Evolutionary conservation across 306 rosid genomes (phyloP), one percentile per base, ranked within the genome.

Genomic region (Myrica gale): DNA sequence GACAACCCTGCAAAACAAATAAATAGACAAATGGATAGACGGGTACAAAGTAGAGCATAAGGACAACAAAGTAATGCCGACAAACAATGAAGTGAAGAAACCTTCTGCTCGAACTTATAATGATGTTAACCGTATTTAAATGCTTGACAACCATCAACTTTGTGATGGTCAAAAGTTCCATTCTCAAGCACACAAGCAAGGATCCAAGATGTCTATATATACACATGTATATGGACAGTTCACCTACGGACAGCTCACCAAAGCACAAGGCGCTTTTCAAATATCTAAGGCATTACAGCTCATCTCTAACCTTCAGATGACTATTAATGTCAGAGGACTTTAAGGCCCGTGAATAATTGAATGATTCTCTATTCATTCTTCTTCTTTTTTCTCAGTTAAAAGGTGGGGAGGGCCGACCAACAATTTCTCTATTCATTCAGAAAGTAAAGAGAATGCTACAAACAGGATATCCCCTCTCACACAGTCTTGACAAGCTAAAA

Each of bases 1-100:
- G 79, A 26, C 69, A 85, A 73, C 91, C 93, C 97, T 95, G 90
- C 78, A 88, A 83, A 74, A 76, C 37, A 32, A 32, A 32, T 32
- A 2, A 32, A 32, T 43, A 7, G 69, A 43, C 7, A 41, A 65
- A 62, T 32, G 43, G 10, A 15, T 37, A 39, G 68, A n/a, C 72
- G 72, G 58, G 68, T 41, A 67, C 76, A 74, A 10, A 75, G 74
- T 17, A 47, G 42, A 82, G 65, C 61, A 81, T 56, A 46, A 17
- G 44, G 21, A 65, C 78, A 42, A 56, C 15, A 57, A 45, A 68
- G 16, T 46, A 39, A 69, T 53, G 46, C 69, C 7, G 23, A 65
- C 48, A 65, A 41, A n/a, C 50, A 65, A 11, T 4, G 50, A 32
- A 32, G 37, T 32, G 37, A 32, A 26, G 68, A 43, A 21, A 57